Evolutionary conservation across 1,284 basidiomycete genomes (phyloP).

Genomic region (Ceratobasidium papillatum): DNA sequence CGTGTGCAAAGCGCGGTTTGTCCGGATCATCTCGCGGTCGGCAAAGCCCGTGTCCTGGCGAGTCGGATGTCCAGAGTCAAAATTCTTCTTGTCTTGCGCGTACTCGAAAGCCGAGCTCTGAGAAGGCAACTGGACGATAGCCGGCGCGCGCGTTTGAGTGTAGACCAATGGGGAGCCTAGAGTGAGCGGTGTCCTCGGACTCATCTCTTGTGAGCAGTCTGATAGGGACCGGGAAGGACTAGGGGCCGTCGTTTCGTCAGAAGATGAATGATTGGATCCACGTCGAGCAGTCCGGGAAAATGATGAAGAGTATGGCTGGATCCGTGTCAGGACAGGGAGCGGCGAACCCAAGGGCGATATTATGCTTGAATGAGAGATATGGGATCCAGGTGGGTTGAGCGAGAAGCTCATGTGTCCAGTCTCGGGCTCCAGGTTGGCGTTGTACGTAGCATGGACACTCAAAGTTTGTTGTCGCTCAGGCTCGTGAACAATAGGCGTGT

Average conservation of each 20-base stretch:
- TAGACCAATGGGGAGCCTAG: background rate
- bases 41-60: slow-evolving; percentile 30
- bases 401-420: slow-evolving; percentile 29
- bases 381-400: slow-evolving; percentile 14
- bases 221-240: slow-evolving; percentile 38
- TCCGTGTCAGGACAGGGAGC: slow-evolving; percentile 40
- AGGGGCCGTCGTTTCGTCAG: slow-evolving; percentile 29
- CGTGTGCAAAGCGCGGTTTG: slow-evolving; percentile 26
- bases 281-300: slow-evolving; percentile 35
- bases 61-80: slow-evolving; percentile 6
- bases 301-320: slow-evolving; percentile 39
- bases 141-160: background rate
- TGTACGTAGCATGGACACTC: slow-evolving; percentile 11
- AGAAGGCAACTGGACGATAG: slow-evolving; percentile 27
- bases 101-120: slow-evolving; percentile 20
- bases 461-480: slow-evolving; percentile 25
- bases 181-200: slow-evolving; percentile 38
- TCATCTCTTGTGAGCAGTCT: slow-evolving; percentile 33
- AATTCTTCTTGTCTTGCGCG: slow-evolving; percentile 6
- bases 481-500: slow-evolving; percentile 35
- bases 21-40: slow-evolving; percentile 33
- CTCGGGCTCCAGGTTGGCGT: background rate
- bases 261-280: slow-evolving; percentile 35
- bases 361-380: slow-evolving; percentile 27
- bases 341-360: slow-evolving; percentile 39